These are phyloP conservation scores for Solanum sitiens DNA, from an alignment of 257 asterid species.

Conservation along the genomic window DNA sequence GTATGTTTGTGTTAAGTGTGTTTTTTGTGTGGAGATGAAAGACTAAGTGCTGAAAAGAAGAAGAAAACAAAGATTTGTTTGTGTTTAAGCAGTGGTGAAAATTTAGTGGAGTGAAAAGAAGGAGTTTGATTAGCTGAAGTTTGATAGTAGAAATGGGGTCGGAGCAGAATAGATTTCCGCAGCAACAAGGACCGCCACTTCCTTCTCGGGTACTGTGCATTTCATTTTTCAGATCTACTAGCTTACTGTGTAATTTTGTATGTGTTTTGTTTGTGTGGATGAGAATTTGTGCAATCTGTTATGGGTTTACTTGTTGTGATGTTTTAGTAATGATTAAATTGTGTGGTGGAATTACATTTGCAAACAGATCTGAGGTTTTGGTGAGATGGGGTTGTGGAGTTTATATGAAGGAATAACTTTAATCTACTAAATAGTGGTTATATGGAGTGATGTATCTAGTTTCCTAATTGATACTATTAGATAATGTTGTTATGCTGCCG, in stretches of 20 bases:
- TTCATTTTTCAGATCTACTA: constrained; percentile 6
- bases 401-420: not conserved
- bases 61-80: not conserved
- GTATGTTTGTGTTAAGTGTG: not conserved
- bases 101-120: not conserved
- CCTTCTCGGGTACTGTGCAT: constrained; percentile 23
- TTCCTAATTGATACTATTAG: not conserved
- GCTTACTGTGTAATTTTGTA: not conserved
- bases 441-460: not conserved
- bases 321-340: not conserved
- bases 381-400: not conserved
- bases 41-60: not conserved
- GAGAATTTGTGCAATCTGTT: not conserved
- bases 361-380: not conserved
- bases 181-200: constrained; percentile 29
- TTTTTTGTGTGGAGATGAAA: not conserved
- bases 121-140: not conserved
- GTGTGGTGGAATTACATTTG: not conserved
- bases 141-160: constrained; percentile 25
- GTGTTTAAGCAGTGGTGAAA: not conserved
- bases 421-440: not conserved
- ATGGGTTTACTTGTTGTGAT: not conserved
- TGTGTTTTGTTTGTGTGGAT: not conserved
- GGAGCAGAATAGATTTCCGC: constrained; percentile 53
- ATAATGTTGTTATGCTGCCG: not conserved